phyloP scores from a whole-genome alignment of 73 alveolate genomes.

The Stentor roeselii region DNA sequence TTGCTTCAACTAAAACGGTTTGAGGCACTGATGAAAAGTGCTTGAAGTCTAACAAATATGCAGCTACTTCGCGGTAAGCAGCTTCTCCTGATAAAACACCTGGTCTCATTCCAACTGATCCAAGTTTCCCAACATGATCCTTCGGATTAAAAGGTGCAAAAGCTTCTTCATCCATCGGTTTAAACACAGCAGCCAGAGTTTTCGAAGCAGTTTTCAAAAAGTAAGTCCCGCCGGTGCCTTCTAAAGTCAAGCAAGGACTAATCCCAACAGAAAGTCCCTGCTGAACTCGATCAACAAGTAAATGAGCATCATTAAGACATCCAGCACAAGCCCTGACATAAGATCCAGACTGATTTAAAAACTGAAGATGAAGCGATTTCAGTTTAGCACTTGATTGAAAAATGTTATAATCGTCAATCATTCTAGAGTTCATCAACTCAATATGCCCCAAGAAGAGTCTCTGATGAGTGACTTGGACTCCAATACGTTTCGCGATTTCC shows the following conservation, averaged over 20 bases:
- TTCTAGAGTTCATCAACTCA: constrained; percentile 11
- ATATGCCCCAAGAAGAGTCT: constrained; percentile 11
- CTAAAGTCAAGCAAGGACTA: constrained; percentile 87
- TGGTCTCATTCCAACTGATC: constrained; percentile 73
- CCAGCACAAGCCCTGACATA: constrained; percentile 7
- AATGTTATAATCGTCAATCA: constrained; percentile 14
- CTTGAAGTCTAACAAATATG: constrained; percentile 81
- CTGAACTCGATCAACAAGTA: constrained; percentile 41
- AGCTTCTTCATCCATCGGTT: constrained; percentile 98
- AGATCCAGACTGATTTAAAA: neutral
- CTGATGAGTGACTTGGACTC: constrained; percentile 7
- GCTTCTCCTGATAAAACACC: constrained; percentile 97
- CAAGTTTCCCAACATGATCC: constrained; percentile 83
- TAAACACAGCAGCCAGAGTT: constrained; percentile 80
- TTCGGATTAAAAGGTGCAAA: constrained; percentile 97
- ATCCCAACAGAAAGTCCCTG: constrained; percentile 72
- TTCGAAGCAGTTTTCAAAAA: constrained; percentile 65
- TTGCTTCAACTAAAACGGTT: constrained; percentile 91
- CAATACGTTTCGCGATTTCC: neutral
- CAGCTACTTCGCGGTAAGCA: constrained; percentile 95
- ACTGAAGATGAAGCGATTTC: neutral
- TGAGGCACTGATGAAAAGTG: constrained; percentile 89
- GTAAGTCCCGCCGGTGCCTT: constrained; percentile 97
- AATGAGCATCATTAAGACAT: neutral
- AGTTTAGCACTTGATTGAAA: neutral